Evolutionary conservation across 2,329 filamentous ascomycete species (phyloP).

Genomic region (Sarocladium kiliense): DNA sequence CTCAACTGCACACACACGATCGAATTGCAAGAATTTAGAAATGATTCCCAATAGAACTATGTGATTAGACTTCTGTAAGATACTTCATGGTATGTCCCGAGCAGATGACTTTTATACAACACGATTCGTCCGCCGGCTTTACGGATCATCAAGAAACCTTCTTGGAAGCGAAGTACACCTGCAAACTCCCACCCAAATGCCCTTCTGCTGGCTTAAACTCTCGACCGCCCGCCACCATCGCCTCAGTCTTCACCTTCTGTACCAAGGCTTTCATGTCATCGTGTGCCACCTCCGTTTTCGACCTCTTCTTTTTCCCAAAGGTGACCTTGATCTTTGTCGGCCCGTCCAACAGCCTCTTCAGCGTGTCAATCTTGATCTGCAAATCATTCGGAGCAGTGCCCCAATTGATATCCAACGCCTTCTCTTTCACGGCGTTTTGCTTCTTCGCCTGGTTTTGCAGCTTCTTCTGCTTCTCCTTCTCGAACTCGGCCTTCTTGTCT

Average conservation of each 20-base stretch:
- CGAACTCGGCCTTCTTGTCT: constrained; percentile 48
- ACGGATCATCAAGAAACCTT: background rate
- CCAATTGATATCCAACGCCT: constrained; percentile 90
- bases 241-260: constrained; percentile 26
- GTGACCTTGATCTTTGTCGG: constrained; percentile 72
- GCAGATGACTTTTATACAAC: background rate
- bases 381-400: constrained; percentile 74
- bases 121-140: background rate
- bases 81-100: no score
- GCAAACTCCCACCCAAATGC: constrained; percentile 26
- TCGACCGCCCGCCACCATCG: constrained; percentile 30
- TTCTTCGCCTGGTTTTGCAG: constrained; percentile 39
- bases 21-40: no score
- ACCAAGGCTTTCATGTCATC: constrained; percentile 36
- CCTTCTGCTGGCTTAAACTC: constrained; percentile 42
- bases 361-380: constrained; percentile 51
- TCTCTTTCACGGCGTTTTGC: constrained; percentile 41
- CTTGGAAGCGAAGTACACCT: constrained; percentile 27
- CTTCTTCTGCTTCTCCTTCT: constrained; percentile 34
- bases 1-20: background rate
- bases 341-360: constrained; percentile 60
- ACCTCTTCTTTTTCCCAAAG: constrained; percentile 61
- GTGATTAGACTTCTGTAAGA: no score
- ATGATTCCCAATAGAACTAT: no score
- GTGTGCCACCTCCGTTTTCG: constrained; percentile 55